Evolutionary conservation across 129 eudicot species (phyloP), one percentile per base, ranked within the genome.

Genomic region (Flaveria trinervia): DNA sequence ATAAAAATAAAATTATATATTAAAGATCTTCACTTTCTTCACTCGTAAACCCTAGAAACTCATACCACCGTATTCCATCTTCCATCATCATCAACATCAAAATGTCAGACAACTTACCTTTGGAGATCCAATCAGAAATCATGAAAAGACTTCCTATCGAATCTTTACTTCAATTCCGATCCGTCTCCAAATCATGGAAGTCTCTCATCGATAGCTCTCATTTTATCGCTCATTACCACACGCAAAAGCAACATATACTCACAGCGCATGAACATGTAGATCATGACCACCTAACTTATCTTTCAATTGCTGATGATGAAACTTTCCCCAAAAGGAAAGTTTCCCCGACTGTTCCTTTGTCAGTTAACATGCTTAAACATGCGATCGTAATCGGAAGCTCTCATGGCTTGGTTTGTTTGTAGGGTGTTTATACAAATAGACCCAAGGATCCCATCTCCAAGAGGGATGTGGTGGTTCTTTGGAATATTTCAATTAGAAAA

Each of bases 401-500:
- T 59, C 70, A 74, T 0, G 78, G 70, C 15, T 22, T 74, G 59
- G 23, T 74, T 5, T 73, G 56, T 7, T 43, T 73, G 26, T 43
- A 13, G 26, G 30, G 28, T 9, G 23, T 16, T 20, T 7, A 0
- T 30, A 0, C 3, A 0, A 20, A 36, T 14, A 30, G 7, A 3
- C 16, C 25, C 16, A 1, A 15, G 0, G 1, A 30, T 33, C 5
- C 5, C 2, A 1, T 3, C 7, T 1, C 4, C 0, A 18, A 9
- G 8, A 54, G 8, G 64, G 13, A 2, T 20, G 39, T 43, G 43
- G 70, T 13, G 45, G 70, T 74, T 74, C 36, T 74, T 44, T 61
- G 78, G 79, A 74, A 74, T 45, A 43, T 56, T 74, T 60, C 70
- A 0, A 60, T 74, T 43, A 25, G 70, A 44, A 74, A 61, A 26